Evolutionary conservation across 106 monocot species (phyloP).

Genomic region (Triglochin maritima): DNA sequence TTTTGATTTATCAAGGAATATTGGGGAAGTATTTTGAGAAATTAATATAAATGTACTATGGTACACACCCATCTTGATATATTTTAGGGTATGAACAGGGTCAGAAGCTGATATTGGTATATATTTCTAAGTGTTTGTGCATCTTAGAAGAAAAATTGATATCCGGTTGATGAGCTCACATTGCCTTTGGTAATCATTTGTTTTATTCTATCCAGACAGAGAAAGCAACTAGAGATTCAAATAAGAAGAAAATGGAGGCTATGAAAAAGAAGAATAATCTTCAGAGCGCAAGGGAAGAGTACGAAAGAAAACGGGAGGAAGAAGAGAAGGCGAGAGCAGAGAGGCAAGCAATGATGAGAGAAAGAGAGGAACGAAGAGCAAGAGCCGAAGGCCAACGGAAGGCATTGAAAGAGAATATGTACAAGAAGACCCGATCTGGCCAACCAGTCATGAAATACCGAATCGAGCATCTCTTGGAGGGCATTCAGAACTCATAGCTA

Average conservation of each 20-base stretch:
- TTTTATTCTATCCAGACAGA: neutral
- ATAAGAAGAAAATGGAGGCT: neutral
- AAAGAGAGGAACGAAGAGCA: conserved; percentile 41
- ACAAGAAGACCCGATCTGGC: conserved; percentile 73
- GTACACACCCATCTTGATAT: neutral
- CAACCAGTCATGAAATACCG: conserved; percentile 94
- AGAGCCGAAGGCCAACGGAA: conserved; percentile 50
- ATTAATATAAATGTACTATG: neutral
- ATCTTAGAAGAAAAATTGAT: too few relatives aligned
- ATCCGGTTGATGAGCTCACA: neutral
- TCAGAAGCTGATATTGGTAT: neutral
- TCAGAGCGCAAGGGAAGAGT: conserved; percentile 53
- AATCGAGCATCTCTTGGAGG: conserved; percentile 60
- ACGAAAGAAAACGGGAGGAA: conserved; percentile 50
- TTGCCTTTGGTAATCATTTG: neutral
- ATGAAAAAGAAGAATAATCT: conserved; percentile 35
- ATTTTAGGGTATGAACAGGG: too few relatives aligned
- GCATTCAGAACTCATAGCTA: conserved; percentile 8
- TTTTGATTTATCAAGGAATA: too few relatives aligned
- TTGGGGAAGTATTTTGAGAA: neutral
- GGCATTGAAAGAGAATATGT: conserved; percentile 51
- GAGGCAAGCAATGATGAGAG: conserved; percentile 41
- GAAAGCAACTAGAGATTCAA: neutral
- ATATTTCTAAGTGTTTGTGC: neutral
- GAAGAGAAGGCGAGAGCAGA: conserved; percentile 62